phyloP scores from a whole-genome alignment of 2,329 filamentous ascomycete genomes.

The Botrytis fabae region DNA sequence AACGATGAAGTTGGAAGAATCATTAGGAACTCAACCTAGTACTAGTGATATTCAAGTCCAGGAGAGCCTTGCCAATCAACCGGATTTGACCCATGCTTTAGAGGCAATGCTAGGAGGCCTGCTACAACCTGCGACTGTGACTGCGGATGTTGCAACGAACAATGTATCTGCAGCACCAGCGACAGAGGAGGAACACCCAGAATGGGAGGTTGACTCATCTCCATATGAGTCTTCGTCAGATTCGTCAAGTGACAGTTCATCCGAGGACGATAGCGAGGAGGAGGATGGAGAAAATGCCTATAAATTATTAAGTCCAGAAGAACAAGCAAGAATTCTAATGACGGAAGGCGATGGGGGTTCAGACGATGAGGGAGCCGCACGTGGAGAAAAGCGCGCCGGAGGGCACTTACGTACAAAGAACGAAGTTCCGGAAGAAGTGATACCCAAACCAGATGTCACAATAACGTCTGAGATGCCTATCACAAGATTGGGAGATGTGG shows the following conservation, averaged over 20 bases:
- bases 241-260: constrained; percentile 56
- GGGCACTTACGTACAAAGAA: constrained; percentile 75
- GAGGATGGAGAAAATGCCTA: constrained; percentile 59
- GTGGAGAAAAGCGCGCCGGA: constrained; percentile 44
- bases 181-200: constrained; percentile 54
- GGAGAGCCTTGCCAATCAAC: constrained; percentile 22
- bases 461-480: constrained; percentile 77
- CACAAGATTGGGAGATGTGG: constrained; percentile 70
- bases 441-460: constrained; percentile 75
- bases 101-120: constrained; percentile 38
- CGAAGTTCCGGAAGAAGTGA: constrained; percentile 64
- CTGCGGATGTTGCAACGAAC: neutral
- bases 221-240: constrained; percentile 67
- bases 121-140: constrained; percentile 21
- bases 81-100: constrained; percentile 35
- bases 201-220: constrained; percentile 83
- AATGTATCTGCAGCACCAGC: neutral
- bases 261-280: constrained; percentile 57
- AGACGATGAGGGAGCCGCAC: constrained; percentile 67
- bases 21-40: neutral
- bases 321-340: constrained; percentile 81
- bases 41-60: constrained; percentile 2
- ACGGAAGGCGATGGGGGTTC: constrained; percentile 73
- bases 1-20: neutral
- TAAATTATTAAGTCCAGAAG: constrained; percentile 74